phyloP scores from a whole-genome alignment of 495 filamentous ascomycete genomes.

The Aspergillus bridgeri region DNA sequence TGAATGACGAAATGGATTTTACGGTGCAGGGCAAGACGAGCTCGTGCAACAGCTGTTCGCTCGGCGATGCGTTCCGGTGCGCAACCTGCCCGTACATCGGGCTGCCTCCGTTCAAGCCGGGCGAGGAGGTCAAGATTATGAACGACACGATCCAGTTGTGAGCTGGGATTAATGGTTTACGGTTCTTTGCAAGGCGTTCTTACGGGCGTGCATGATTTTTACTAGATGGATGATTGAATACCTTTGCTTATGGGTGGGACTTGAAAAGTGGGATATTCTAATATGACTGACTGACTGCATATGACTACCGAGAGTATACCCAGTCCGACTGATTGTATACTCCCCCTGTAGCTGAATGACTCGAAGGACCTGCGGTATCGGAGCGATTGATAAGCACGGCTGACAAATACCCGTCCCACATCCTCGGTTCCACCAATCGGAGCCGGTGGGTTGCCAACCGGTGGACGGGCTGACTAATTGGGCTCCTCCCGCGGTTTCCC shows the following conservation, averaged over 20 bases:
- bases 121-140: slow-evolving; percentile 83
- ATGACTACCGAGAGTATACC: too few species aligned
- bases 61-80: slow-evolving; percentile 68
- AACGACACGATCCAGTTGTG: slow-evolving; percentile 86
- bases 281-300: background rate
- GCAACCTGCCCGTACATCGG: slow-evolving; percentile 89
- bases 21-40: slow-evolving; percentile 94
- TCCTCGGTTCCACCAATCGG: background rate
- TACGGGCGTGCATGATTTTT: background rate
- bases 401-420: background rate
- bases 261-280: too few species aligned
- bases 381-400: background rate
- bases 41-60: slow-evolving; percentile 85
- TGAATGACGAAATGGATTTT: slow-evolving; percentile 78
- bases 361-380: background rate
- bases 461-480: too few species aligned
- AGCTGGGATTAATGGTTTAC: slow-evolving; percentile 7
- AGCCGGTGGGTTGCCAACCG: background rate
- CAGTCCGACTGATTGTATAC: too few species aligned
- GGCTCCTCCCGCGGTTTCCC: background rate
- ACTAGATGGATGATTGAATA: background rate
- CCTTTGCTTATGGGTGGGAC: background rate
- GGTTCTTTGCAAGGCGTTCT: background rate
- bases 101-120: slow-evolving; percentile 91
- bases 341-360: too few species aligned